A percentile compares a stretch with the other conserved stretches of the same genome.
These are phyloP conservation scores for Phytophthora colocasiae DNA, from an alignment of 352 stramenopile genomes.

Conservation along the genomic window DNA sequence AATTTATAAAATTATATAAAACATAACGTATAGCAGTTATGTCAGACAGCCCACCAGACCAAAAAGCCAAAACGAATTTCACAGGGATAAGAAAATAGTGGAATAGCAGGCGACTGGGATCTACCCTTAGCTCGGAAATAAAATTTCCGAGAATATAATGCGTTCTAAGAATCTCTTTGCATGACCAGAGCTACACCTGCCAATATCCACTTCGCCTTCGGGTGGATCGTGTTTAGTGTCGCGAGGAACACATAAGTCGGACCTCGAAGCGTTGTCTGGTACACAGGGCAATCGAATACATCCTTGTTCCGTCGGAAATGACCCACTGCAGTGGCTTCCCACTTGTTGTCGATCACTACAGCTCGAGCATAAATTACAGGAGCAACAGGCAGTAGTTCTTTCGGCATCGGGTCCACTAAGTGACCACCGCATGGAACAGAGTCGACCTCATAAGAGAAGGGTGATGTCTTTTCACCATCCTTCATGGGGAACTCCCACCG, in stretches of 20 bases:
- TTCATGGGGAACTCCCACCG: slow-evolving; percentile 82
- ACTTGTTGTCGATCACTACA: slow-evolving; percentile 89
- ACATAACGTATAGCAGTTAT: too few relatives aligned
- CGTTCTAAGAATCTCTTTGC: slow-evolving; percentile 88
- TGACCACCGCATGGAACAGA: slow-evolving; percentile 86
- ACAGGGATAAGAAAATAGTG: too few relatives aligned
- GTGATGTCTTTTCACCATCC: slow-evolving; percentile 84
- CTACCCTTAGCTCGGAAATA: too few relatives aligned
- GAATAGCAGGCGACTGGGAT: too few relatives aligned
- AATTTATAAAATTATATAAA: too few relatives aligned
- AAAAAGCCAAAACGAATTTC: too few relatives aligned
- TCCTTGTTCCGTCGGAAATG: slow-evolving; percentile 91
- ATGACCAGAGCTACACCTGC: slow-evolving; percentile 94
- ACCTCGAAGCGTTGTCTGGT: slow-evolving; percentile 95
- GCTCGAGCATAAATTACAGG: slow-evolving; percentile 96
- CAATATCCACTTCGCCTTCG: slow-evolving; percentile 93
- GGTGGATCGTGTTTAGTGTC: slow-evolving; percentile 89
- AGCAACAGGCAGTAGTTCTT: slow-evolving; percentile 91
- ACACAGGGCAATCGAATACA: slow-evolving; percentile 96
- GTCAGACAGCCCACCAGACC: too few relatives aligned
- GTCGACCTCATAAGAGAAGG: slow-evolving; percentile 86
- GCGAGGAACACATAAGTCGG: slow-evolving; percentile 98
- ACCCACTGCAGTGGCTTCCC: slow-evolving; percentile 95
- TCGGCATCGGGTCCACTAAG: slow-evolving; percentile 91
- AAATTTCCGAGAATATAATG: too few relatives aligned